phyloP scores from a whole-genome alignment of 192 early-diverging fungal genomes.

The Linnemannia exigua region DNA sequence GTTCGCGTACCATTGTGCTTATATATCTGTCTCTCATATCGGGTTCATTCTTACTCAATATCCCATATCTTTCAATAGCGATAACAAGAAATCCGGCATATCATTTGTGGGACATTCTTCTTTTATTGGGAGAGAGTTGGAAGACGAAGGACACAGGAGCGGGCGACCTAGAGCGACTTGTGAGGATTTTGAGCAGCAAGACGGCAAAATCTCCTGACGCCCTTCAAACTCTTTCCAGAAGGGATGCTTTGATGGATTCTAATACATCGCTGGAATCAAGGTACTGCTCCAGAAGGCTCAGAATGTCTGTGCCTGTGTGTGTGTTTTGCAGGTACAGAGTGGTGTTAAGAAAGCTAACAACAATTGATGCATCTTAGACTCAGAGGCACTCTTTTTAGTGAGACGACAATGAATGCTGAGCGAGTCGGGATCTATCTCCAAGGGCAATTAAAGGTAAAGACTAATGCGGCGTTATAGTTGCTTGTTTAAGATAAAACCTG shows the following conservation, averaged over 20 bases:
- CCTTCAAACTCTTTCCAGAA: background rate
- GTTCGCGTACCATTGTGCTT: background rate
- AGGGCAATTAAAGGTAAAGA: slow-evolving; percentile 12
- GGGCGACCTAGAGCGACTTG: background rate
- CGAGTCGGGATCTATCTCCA: slow-evolving; percentile 30
- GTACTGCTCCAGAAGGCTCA: background rate
- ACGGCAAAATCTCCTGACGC: background rate
- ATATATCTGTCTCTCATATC: background rate
- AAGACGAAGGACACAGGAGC: background rate
- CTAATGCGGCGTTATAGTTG: background rate
- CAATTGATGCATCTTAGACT: background rate
- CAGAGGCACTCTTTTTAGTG: slow-evolving; percentile 10
- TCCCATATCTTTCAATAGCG: slow-evolving; percentile 4
- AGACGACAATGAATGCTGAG: slow-evolving; percentile 13
- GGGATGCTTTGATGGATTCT: background rate
- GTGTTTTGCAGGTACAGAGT: too few relatives aligned
- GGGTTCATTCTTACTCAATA: background rate
- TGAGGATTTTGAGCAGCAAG: background rate
- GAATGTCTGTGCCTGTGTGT: background rate
- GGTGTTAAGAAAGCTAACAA: background rate
- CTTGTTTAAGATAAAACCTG: background rate
- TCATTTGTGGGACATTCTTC: slow-evolving; percentile 35
- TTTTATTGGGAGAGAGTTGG: slow-evolving; percentile 10
- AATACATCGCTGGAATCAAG: slow-evolving; percentile 6
- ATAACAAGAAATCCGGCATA: slow-evolving; percentile 22